A percentile compares a stretch with the other conserved stretches of the same genome.
Conservation (phyloP, 2,329 filamentous ascomycete genomes). For the Phialophora verrucosa region DNA sequence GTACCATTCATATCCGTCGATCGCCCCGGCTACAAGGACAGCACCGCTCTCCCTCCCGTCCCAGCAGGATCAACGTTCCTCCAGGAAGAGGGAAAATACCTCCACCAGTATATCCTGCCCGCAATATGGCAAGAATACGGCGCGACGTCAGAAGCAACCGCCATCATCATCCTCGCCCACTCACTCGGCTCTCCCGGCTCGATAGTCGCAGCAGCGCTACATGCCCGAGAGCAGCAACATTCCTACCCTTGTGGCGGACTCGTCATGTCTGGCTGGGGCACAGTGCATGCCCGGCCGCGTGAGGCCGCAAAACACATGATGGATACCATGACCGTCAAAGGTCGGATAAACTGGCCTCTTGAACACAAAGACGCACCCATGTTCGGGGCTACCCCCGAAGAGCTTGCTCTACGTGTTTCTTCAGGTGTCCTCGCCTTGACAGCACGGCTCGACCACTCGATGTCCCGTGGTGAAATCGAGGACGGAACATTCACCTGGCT, state of each 20-base stretch:
- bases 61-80: slow-evolving; percentile 6
- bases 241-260: slow-evolving; percentile 11
- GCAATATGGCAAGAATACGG: slow-evolving; percentile 18
- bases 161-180: slow-evolving; percentile 13
- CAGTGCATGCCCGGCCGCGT: neutral
- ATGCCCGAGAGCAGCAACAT: slow-evolving; percentile 2
- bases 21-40: slow-evolving; percentile 13
- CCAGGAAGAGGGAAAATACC: slow-evolving; percentile 20
- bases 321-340: neutral
- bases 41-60: slow-evolving; percentile 13
- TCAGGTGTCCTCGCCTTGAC: slow-evolving; percentile 2
- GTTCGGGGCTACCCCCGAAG: neutral
- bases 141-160: slow-evolving; percentile 1
- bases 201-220: slow-evolving; percentile 12
- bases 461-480: slow-evolving; percentile 10
- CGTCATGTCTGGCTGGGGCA: slow-evolving; percentile 20
- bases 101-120: slow-evolving; percentile 14
- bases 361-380: slow-evolving; percentile 18
- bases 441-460: slow-evolving; percentile 4
- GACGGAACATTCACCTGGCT: slow-evolving; percentile 13
- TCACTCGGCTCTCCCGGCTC: slow-evolving; percentile 10
- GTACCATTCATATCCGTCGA: slow-evolving; percentile 15
- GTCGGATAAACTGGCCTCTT: slow-evolving; percentile 10
- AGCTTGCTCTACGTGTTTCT: slow-evolving; percentile 3
- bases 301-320: neutral